Conservation (phyloP, 768 basidiomycete genomes). For the Clitopilus hobsonii region DNA sequence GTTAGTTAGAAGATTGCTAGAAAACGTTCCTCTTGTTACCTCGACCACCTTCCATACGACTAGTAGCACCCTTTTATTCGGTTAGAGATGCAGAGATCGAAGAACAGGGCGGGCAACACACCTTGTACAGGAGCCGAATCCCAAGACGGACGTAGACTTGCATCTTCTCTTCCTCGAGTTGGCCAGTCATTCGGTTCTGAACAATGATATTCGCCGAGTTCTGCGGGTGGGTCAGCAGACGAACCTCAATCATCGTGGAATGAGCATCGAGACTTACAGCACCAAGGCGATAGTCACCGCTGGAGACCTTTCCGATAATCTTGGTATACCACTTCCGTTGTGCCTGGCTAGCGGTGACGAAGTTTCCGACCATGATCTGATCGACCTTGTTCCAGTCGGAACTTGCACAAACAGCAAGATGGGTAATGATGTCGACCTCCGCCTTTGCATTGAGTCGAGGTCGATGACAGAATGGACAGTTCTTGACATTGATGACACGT, state of each 20-base stretch:
- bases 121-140: conserved; percentile 89
- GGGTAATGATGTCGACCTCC: conserved; percentile 93
- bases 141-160: conserved; percentile 88
- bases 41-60: conserved; percentile 84
- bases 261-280: conserved; percentile 52
- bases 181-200: conserved; percentile 88
- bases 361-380: conserved; percentile 88
- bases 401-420: conserved; percentile 93
- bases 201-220: conserved; percentile 99
- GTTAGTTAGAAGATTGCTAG: background rate
- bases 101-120: conserved; percentile 12
- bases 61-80: conserved; percentile 61
- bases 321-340: conserved; percentile 97
- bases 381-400: conserved; percentile 90
- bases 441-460: conserved; percentile 81
- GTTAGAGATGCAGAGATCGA: background rate
- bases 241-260: background rate
- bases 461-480: conserved; percentile 90
- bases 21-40: conserved; percentile 38
- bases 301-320: conserved; percentile 80
- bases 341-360: conserved; percentile 90
- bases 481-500: conserved; percentile 92
- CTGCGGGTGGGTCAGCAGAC: conserved; percentile 27
- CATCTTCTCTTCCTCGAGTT: conserved; percentile 98
- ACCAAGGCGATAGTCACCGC: conserved; percentile 85